phyloP scores from a whole-genome alignment of 805 yeast genomes.

The Lipomyces kockii region DNA sequence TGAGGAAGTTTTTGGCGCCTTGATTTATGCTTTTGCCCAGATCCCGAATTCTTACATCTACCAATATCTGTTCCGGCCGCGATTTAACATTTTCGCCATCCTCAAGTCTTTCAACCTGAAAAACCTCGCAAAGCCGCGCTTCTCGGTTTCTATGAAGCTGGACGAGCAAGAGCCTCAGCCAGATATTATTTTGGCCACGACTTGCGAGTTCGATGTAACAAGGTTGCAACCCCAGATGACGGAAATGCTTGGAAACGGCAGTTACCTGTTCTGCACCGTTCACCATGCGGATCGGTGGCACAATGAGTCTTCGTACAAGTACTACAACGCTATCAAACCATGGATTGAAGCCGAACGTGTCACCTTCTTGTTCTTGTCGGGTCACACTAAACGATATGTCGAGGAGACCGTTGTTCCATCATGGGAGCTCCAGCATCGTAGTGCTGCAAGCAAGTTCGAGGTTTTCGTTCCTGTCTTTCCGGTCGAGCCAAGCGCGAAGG shows the following conservation, averaged over 20 bases:
- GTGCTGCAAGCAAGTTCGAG: slow-evolving; percentile 13
- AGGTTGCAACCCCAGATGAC: slow-evolving; percentile 22
- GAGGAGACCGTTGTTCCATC: slow-evolving; percentile 27
- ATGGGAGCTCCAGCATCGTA: slow-evolving; percentile 29
- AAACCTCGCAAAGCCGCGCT: slow-evolving; percentile 29
- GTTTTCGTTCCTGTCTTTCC: slow-evolving; percentile 38
- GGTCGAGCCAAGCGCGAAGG: slow-evolving; percentile 27
- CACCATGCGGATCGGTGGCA: slow-evolving; percentile 37
- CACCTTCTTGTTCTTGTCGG: slow-evolving; percentile 33
- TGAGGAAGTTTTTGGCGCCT: slow-evolving; percentile 36
- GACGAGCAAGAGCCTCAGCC: slow-evolving; percentile 31
- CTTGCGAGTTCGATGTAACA: slow-evolving; percentile 34
- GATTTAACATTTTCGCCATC: slow-evolving; percentile 33
- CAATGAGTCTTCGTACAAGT: slow-evolving; percentile 23
- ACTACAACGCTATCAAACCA: slow-evolving; percentile 30
- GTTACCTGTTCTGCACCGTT: slow-evolving; percentile 33
- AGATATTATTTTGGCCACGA: slow-evolving; percentile 32
- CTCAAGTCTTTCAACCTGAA: slow-evolving; percentile 26
- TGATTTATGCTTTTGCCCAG: slow-evolving; percentile 36
- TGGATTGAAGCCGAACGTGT: slow-evolving; percentile 34
- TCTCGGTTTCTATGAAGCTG: slow-evolving; percentile 29
- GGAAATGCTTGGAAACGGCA: slow-evolving; percentile 26
- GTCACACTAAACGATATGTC: slow-evolving; percentile 31
- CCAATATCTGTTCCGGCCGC: slow-evolving; percentile 29
- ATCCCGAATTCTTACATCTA: slow-evolving; percentile 33